These are phyloP conservation scores for Ceratobasidium sp. DNA, from an alignment of 1,284 basidiomycete species.

Conservation along the genomic window DNA sequence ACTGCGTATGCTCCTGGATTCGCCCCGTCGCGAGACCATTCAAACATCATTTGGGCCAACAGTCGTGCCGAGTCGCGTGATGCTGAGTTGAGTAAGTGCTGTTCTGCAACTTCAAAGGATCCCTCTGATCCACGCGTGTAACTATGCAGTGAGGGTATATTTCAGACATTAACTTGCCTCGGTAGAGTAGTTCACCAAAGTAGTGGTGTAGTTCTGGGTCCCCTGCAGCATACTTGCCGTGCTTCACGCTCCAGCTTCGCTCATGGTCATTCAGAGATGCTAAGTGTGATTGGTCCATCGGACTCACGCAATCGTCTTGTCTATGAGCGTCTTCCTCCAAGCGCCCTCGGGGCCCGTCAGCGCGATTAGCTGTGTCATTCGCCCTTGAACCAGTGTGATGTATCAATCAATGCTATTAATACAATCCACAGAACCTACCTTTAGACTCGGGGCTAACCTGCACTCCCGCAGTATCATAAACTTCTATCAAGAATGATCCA, in stretches of 20 bases:
- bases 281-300: conserved; percentile 7
- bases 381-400: conserved; percentile 55
- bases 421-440: conserved; percentile 55
- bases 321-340: conserved; percentile 82
- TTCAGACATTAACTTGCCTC: conserved; percentile 78
- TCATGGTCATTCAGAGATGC: conserved; percentile 8
- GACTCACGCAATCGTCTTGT: conserved; percentile 76
- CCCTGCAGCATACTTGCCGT: conserved; percentile 77
- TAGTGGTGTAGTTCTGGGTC: conserved; percentile 88
- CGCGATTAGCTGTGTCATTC: conserved; percentile 82
- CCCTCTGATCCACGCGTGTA: conserved; percentile 68
- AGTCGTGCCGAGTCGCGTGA: conserved; percentile 84
- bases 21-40: conserved; percentile 65
- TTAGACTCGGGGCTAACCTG: conserved; percentile 73
- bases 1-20: conserved; percentile 75
- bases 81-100: conserved; percentile 80
- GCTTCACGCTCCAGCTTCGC: conserved; percentile 79
- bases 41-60: conserved; percentile 83
- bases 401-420: conserved; percentile 36
- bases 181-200: conserved; percentile 84
- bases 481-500: conserved; percentile 75
- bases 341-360: conserved; percentile 72
- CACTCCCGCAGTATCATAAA: conserved; percentile 76
- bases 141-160: not conserved
- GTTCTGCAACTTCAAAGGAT: conserved; percentile 73